Evolutionary conservation across 306 rosid genomes (phyloP).

Genomic region (Datisca glomerata): DNA sequence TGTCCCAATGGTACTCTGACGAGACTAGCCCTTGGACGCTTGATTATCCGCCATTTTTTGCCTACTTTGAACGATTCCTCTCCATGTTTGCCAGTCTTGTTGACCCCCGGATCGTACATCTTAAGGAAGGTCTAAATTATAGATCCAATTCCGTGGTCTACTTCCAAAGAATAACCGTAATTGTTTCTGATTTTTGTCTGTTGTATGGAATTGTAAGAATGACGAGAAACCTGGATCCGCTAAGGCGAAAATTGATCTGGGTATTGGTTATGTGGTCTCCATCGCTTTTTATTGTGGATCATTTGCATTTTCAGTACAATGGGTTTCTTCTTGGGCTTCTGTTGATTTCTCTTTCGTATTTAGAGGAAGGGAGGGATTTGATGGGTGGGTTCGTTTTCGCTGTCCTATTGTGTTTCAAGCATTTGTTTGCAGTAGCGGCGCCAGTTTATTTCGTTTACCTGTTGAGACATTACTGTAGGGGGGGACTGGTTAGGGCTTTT

Average conservation of each 20-base stretch:
- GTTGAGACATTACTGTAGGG: constrained; percentile 81
- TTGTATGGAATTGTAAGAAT: constrained; percentile 57
- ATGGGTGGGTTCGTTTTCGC: constrained; percentile 69
- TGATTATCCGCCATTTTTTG: constrained; percentile 85
- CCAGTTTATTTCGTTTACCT: constrained; percentile 80
- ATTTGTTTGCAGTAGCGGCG: constrained; percentile 84
- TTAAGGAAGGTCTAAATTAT: constrained; percentile 57
- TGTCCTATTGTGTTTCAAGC: constrained; percentile 66
- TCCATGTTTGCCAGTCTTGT: constrained; percentile 45
- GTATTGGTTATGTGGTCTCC: constrained; percentile 83
- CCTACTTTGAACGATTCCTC: constrained; percentile 55
- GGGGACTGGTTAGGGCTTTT: constrained; percentile 46
- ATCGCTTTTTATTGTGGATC: constrained; percentile 75
- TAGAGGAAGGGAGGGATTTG: constrained; percentile 88
- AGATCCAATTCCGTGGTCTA: constrained; percentile 31
- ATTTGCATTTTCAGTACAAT: constrained; percentile 84
- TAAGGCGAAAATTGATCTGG: constrained; percentile 47
- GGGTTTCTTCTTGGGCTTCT: constrained; percentile 86
- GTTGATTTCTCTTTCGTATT: constrained; percentile 65
- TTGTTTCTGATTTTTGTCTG: constrained; percentile 58
- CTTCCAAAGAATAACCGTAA: constrained; percentile 59
- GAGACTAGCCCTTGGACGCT: constrained; percentile 92
- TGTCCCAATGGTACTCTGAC: constrained; percentile 69
- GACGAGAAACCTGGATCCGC: constrained; percentile 33
- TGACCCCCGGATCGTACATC: constrained; percentile 65